Percentiles rank a stretch among this genome's conserved stretches.
Conservation (phyloP, 1,139 yeast species). For the Kodamaea sp. region DNA sequence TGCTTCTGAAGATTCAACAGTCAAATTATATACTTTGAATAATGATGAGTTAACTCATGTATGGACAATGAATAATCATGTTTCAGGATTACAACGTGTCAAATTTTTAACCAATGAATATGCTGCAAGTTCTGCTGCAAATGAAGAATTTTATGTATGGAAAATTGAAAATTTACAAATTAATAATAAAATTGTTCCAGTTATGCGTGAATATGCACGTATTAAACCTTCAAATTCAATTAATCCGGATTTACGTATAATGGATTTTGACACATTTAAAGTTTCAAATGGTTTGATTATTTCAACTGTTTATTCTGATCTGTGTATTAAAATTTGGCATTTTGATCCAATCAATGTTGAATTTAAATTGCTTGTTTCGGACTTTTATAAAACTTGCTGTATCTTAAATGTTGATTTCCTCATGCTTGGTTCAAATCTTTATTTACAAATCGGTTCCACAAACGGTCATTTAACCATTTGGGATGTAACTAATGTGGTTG, state of each 20-base stretch:
- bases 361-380: constrained; percentile 46
- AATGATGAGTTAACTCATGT: constrained; percentile 30
- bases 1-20: constrained; percentile 87
- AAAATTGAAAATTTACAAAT: constrained; percentile 33
- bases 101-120: constrained; percentile 52
- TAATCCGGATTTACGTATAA: constrained; percentile 79
- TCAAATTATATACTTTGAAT: constrained; percentile 52
- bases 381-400: constrained; percentile 70
- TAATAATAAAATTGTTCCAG: constrained; percentile 29
- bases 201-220: constrained; percentile 42
- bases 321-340: constrained; percentile 65
- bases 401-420: constrained; percentile 58
- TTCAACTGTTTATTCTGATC: constrained; percentile 80
- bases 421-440: constrained; percentile 21
- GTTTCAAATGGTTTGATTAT: constrained; percentile 46
- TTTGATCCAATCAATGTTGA: constrained; percentile 32
- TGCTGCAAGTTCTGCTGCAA: constrained; percentile 70
- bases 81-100: constrained; percentile 80
- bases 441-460: constrained; percentile 63
- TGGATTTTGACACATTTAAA: constrained; percentile 65
- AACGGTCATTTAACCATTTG: constrained; percentile 76
- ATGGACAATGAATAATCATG: constrained; percentile 75
- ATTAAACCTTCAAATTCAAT: constrained; percentile 43
- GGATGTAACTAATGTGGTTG: constrained; percentile 34
- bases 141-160: constrained; percentile 89